Percentiles rank a stretch among this genome's conserved stretches.
These are phyloP conservation scores for Raddia distichophylla DNA, from an alignment of 176 grass and related monocot genomes.

Conservation along the genomic window DNA sequence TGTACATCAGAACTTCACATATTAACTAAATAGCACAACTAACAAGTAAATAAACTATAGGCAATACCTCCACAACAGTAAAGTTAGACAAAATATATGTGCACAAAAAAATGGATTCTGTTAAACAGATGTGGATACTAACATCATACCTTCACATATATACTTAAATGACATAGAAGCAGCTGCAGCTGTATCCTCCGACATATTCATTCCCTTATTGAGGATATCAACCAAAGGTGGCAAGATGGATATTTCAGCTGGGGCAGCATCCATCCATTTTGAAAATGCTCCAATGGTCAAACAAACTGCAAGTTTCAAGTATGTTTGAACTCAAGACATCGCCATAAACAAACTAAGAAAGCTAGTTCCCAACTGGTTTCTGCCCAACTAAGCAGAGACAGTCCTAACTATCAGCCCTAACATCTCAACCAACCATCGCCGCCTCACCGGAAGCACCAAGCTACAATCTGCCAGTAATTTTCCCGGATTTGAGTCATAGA, in stretches of 20 bases:
- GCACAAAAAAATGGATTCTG: background rate
- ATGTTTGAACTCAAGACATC: conserved; percentile 43
- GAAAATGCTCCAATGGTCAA: conserved; percentile 89
- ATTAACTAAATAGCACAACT: conserved; percentile 16
- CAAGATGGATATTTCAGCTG: conserved; percentile 77
- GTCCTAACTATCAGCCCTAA: conserved; percentile 7
- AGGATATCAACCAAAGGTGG: conserved; percentile 92
- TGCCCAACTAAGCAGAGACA: conserved; percentile 14
- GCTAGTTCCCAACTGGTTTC: background rate
- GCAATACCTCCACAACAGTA: conserved; percentile 22
- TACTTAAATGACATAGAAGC: conserved; percentile 95
- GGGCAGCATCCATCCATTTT: conserved; percentile 88
- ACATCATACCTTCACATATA: conserved; percentile 97
- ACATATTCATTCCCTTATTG: conserved; percentile 85
- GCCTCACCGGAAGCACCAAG: conserved; percentile 1
- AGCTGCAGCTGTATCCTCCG: conserved; percentile 82
- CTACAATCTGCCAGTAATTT: conserved; percentile 5
- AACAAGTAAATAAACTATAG: conserved; percentile 21
- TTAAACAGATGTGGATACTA: conserved; percentile 22
- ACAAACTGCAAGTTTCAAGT: conserved; percentile 68
- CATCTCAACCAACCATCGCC: conserved; percentile 20
- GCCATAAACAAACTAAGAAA: conserved; percentile 23
- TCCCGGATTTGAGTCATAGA: conserved; percentile 13
- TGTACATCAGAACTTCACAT: conserved; percentile 25
- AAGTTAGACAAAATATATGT: background rate